These are phyloP conservation scores for Flaveria linearis DNA, from an alignment of 129 eudicot genomes.

Conservation along the genomic window DNA sequence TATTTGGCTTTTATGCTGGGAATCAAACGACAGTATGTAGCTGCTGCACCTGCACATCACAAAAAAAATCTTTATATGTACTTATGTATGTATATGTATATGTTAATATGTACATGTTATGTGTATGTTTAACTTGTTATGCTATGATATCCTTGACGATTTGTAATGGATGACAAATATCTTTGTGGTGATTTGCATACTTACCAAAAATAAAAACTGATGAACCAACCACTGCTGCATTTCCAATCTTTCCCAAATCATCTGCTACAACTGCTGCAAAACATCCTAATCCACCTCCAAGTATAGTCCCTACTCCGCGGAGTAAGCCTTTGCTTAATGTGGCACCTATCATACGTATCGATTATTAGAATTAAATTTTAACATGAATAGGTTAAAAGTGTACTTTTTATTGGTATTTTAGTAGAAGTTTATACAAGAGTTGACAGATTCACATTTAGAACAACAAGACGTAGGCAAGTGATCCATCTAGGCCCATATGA, in stretches of 20 bases:
- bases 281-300: conserved; percentile 83
- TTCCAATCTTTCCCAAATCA: conserved; percentile 55
- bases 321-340: conserved; percentile 82
- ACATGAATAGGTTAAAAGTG: background rate
- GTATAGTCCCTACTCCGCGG: conserved; percentile 71
- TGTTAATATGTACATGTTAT: background rate
- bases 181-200: background rate
- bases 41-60: conserved; percentile 55
- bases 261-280: conserved; percentile 66
- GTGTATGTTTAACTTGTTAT: conserved; percentile 10
- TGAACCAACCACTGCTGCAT: conserved; percentile 52
- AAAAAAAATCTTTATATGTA: background rate
- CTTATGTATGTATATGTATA: background rate
- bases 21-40: conserved; percentile 66
- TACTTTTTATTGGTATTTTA: background rate
- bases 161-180: background rate
- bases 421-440: too few species aligned
- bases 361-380: background rate
- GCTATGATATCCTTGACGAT: conserved; percentile 1
- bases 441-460: too few species aligned
- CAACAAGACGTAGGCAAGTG: too few species aligned
- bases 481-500: background rate
- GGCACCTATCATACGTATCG: conserved; percentile 54
- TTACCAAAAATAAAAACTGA: conserved; percentile 68
- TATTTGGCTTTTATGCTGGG: conserved; percentile 66